Base-by-base conservation (phyloP, 2,329 filamentous ascomycete species). In the Ceratocystiopsis sp. region DNA sequence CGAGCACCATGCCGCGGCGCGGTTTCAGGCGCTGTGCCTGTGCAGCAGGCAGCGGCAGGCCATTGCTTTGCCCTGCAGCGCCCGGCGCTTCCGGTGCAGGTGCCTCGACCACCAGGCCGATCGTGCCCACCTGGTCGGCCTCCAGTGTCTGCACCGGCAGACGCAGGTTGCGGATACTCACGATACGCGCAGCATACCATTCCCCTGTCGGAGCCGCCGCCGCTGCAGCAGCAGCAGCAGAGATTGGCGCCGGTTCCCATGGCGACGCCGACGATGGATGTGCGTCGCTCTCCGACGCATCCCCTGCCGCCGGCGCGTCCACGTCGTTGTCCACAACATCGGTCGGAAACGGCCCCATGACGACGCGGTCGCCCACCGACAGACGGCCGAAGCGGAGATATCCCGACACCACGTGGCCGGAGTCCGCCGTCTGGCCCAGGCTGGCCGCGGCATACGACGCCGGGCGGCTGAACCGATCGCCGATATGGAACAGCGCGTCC, bases 91-190 rank as follows among this genome's bases (percentile, higher is more conserved):
- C 25, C 12, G 8, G 15, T 7, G 12, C 13, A 2, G 59, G 52
- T 5, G 61, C 54, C 32, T 71, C 64, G n/a, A 80, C 69, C 3
- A 80, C 69, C 41, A 96, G 66, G 0, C 87, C 89, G 43, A 98
- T 72, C 0, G 87, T 95, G 1, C 89, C 91, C 7, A 89, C 86
- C 60, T 98, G 89, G 11, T 84, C 85, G 15, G 78, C 70, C 41
- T 78, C 70, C 9, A 96, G 68, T 0, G 71, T 75, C 39, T 76
- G 75, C 0, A 95, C 86, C 0, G 89, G 84, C 3, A 95, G 66
- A 6, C 89, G 76, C 10, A 98, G 66, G 52, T 94, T 93, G 18
- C 89, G 80, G 37, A 95, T 78, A 52, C 87, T 96, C 38, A 84
- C 78, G 42, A 96, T 76, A 37, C 73, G 78, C 7, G 89, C 85